Percentiles rank a stretch among this genome's conserved stretches.
These are phyloP conservation scores for Protea cynaroides DNA, from an alignment of 164 flowering plant species.

Conservation along the genomic window DNA sequence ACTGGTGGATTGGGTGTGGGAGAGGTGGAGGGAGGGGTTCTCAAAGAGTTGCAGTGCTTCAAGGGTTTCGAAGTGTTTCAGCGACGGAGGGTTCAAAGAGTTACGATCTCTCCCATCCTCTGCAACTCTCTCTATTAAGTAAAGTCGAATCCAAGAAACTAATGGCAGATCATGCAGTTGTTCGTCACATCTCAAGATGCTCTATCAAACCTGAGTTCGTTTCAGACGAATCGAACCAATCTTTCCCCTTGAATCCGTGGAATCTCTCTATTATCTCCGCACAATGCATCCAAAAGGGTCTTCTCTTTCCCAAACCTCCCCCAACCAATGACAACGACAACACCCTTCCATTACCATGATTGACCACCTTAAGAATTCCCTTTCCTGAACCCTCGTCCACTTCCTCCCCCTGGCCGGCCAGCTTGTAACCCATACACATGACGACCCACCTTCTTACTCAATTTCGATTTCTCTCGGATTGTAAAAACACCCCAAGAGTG, in stretches of 20 bases:
- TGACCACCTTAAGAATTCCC: conserved; percentile 36
- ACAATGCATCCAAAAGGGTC: conserved; percentile 53
- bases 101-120: too few relatives aligned
- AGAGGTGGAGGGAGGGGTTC: too few relatives aligned
- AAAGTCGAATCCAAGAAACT: too few relatives aligned
- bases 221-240: conserved; percentile 18
- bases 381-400: conserved; percentile 39
- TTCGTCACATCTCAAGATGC: conserved; percentile 30
- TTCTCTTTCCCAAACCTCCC: conserved; percentile 37
- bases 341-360: conserved; percentile 9
- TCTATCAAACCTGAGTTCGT: conserved; percentile 22
- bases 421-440: conserved; percentile 20
- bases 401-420: conserved; percentile 55
- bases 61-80: too few relatives aligned
- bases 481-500: conserved; percentile 48
- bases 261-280: conserved; percentile 37
- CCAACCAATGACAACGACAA: background rate
- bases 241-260: conserved; percentile 3
- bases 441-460: conserved; percentile 17
- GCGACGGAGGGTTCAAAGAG: too few relatives aligned
- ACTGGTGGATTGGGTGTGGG: too few relatives aligned
- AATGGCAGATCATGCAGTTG: background rate
- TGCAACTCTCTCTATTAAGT: too few relatives aligned
- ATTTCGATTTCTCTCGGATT: conserved; percentile 30
- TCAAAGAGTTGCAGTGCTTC: too few relatives aligned